Percentiles rank a stretch among this genome's conserved stretches.
Evolutionary conservation across 306 rosid species (phyloP).

Genomic region (Trifolium fragiferum): DNA sequence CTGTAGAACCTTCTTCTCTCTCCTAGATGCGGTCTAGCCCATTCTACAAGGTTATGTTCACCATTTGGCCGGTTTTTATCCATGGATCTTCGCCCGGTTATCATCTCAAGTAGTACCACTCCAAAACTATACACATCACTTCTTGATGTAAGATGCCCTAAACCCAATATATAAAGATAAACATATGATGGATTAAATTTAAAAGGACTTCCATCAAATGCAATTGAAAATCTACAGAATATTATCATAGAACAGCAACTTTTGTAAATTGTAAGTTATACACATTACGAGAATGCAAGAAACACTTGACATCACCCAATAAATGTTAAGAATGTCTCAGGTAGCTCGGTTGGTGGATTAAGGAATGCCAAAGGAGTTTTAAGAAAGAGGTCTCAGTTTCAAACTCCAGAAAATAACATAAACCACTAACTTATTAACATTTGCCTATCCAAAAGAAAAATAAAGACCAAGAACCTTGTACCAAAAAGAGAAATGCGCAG

Average conservation of each 20-base stretch:
- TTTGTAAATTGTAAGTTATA: background rate
- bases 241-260: background rate
- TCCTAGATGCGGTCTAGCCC: conserved; percentile 97
- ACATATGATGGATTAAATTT: background rate
- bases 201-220: background rate
- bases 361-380: background rate
- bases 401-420: background rate
- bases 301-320: conserved; percentile 1
- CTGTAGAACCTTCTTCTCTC: conserved; percentile 36
- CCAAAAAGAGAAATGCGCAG: background rate
- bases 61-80: conserved; percentile 94
- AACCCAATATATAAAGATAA: background rate
- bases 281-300: background rate
- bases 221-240: background rate
- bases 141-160: conserved; percentile 92
- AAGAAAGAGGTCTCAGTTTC: background rate
- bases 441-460: background rate
- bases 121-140: conserved; percentile 97
- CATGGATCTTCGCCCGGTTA: conserved; percentile 95
- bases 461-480: background rate
- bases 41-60: conserved; percentile 93
- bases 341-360: background rate
- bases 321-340: background rate
- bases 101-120: conserved; percentile 94
- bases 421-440: background rate